phyloP scores from a whole-genome alignment of 2,329 filamentous ascomycete species.

The Trichoderma atroviride region DNA sequence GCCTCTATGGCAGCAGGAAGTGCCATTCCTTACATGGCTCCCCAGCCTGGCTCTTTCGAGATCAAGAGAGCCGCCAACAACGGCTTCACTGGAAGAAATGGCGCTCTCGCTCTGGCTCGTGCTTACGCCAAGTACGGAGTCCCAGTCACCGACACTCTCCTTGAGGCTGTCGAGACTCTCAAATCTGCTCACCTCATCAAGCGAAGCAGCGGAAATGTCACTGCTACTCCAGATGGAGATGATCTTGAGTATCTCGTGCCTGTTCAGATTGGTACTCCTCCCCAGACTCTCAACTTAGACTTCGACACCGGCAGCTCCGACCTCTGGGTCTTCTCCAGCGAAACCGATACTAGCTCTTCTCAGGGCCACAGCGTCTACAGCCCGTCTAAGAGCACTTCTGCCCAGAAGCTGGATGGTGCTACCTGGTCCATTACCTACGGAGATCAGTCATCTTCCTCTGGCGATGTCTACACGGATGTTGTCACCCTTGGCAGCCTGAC shows the following conservation, averaged over 20 bases:
- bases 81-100: constrained; percentile 21
- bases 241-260: constrained; percentile 29
- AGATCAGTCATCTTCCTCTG: constrained; percentile 47
- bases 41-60: constrained; percentile 18
- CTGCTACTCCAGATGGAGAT: constrained; percentile 13
- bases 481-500: constrained; percentile 47
- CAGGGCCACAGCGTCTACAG: constrained; percentile 46
- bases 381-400: constrained; percentile 43
- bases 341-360: constrained; percentile 42
- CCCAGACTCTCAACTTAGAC: constrained; percentile 29
- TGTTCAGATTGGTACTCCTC: constrained; percentile 31
- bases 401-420: constrained; percentile 41
- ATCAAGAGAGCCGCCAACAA: constrained; percentile 19
- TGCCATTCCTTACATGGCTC: constrained; percentile 3
- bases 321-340: constrained; percentile 46
- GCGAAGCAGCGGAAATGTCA: constrained; percentile 22
- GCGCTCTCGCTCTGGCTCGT: constrained; percentile 28
- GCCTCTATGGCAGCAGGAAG: constrained; percentile 25
- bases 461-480: constrained; percentile 48
- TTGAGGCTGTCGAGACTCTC: constrained; percentile 17
- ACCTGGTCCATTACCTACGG: constrained; percentile 50
- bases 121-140: constrained; percentile 28
- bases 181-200: constrained; percentile 14
- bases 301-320: constrained; percentile 36
- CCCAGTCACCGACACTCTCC: constrained; percentile 24